phyloP scores from a whole-genome alignment of 2,329 filamentous ascomycete species.

The Alternaria hordeiaustralica region DNA sequence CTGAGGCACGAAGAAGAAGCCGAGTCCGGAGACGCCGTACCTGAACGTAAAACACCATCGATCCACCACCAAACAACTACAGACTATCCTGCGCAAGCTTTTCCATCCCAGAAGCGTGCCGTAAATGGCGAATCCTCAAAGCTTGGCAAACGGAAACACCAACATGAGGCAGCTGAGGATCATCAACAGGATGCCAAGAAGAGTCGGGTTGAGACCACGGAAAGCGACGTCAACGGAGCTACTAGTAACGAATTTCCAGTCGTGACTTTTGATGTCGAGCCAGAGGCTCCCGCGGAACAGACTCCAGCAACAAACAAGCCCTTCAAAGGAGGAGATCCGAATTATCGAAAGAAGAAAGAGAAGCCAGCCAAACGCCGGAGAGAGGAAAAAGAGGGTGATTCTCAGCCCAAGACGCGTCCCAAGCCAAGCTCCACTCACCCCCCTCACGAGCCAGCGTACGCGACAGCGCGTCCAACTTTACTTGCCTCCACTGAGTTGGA shows the following conservation, averaged over 20 bases:
- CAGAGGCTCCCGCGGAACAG: slow-evolving; percentile 8
- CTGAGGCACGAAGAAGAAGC: slow-evolving; percentile 58
- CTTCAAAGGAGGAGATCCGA: slow-evolving; percentile 44
- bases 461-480: slow-evolving; percentile 27
- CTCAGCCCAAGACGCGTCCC: slow-evolving; percentile 10
- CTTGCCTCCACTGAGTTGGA: slow-evolving; percentile 41
- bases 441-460: slow-evolving; percentile 21
- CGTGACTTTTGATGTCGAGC: slow-evolving; percentile 6
- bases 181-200: slow-evolving; percentile 33
- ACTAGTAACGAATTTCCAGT: slow-evolving; percentile 1
- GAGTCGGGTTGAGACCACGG: slow-evolving; percentile 23
- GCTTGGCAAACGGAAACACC: slow-evolving; percentile 49
- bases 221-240: slow-evolving; percentile 3
- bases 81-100: slow-evolving; percentile 11
- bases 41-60: slow-evolving; percentile 24
- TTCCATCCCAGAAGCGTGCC: slow-evolving; percentile 23
- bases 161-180: slow-evolving; percentile 35
- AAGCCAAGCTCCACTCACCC: slow-evolving; percentile 26
- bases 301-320: slow-evolving; percentile 14
- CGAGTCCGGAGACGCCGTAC: slow-evolving; percentile 39
- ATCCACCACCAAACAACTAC: slow-evolving; percentile 13
- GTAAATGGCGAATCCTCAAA: slow-evolving; percentile 34
- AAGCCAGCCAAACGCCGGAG: slow-evolving; percentile 26
- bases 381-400: slow-evolving; percentile 15
- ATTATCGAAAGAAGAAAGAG: slow-evolving; percentile 45